Conservation (phyloP, 352 stramenopile genomes). For the Phytophthora pluvialis region DNA sequence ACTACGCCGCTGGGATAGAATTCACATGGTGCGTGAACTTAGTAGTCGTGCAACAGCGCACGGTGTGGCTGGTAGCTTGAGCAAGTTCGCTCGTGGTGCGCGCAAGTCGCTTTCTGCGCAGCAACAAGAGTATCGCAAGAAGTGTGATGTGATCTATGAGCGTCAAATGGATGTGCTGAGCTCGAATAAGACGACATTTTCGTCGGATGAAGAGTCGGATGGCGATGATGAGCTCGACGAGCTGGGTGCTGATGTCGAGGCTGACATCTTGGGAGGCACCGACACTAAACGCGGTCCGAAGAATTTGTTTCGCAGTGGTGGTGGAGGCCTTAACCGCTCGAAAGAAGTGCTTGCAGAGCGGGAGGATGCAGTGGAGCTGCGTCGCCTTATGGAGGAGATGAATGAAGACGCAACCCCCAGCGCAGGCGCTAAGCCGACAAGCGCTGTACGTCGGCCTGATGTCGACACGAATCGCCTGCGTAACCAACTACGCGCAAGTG, state of each 20-base stretch:
- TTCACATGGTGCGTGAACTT: conserved; percentile 81
- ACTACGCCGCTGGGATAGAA: conserved; percentile 81
- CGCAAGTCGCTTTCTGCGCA: conserved; percentile 84
- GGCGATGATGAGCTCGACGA: conserved; percentile 78
- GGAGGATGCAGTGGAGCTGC: conserved; percentile 81
- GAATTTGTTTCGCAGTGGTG: conserved; percentile 79
- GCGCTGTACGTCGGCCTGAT: conserved; percentile 60
- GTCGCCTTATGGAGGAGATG: conserved; percentile 84
- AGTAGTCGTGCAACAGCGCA: conserved; percentile 77
- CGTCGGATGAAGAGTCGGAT: conserved; percentile 77
- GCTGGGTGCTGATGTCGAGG: conserved; percentile 77
- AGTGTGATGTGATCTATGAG: conserved; percentile 87
- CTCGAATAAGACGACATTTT: conserved; percentile 63
- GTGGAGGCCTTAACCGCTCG: conserved; percentile 78
- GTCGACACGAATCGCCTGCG: conserved; percentile 67
- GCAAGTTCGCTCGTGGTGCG: conserved; percentile 81
- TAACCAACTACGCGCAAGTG: conserved; percentile 74
- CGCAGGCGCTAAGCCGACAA: conserved; percentile 32
- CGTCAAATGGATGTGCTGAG: conserved; percentile 85
- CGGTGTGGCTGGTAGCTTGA: conserved; percentile 73
- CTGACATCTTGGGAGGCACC: conserved; percentile 71
- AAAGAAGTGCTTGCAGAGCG: conserved; percentile 74
- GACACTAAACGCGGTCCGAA: conserved; percentile 73
- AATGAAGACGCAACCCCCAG: conserved; percentile 65
- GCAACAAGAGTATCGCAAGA: conserved; percentile 86